Evolutionary conservation across 306 rosid species (phyloP), one percentile per base, ranked within the genome.

Genomic region (Prunus kanzakura): DNA sequence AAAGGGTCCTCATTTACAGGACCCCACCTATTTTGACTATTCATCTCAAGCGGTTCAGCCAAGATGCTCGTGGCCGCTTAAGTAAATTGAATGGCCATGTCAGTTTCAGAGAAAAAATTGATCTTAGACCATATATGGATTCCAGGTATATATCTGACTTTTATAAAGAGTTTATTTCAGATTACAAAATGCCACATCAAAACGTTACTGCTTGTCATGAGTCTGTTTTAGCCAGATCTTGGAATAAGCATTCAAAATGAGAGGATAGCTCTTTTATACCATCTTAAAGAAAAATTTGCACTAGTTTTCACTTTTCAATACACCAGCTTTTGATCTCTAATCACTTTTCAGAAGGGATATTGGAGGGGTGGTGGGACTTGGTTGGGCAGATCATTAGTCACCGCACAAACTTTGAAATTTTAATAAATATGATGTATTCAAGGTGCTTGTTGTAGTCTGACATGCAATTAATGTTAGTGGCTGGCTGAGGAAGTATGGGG

Each of bases 21-120:
- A 90, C 96, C 69, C 98, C 98, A 0, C 91, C 90, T 51, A 80
- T 92, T 76, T 83, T 96, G 78, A 93, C 94, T 54, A 88, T 96
- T 81, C 99, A 92, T 89, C 86, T 96, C 64, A 96, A 96, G 84
- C 87, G 99, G 76, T 96, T 96, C 83, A 84, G 94, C 86, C 98
- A 93, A 75, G 99, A 96, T 86, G 86, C 89, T 23, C 96, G 96
- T 49, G 98, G 99, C 55, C 97, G 98, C 82, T 78, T 92, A 62
- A 96, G 91, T 84, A 92, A 96, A 85, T 82, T 93, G 86, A 96
- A 86, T 51, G 99, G 99, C 27, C 91, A 96, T 77, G 93, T 96
- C 76, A 80, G 70, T 71, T 91, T 96, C 83, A 81, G 77, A 75
- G 97, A 96, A 82, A 80, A 76, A 52, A 79, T 96, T 81, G 90